Evolutionary conservation across 306 rosid species (phyloP).

Genomic region (Castanea crenata): DNA sequence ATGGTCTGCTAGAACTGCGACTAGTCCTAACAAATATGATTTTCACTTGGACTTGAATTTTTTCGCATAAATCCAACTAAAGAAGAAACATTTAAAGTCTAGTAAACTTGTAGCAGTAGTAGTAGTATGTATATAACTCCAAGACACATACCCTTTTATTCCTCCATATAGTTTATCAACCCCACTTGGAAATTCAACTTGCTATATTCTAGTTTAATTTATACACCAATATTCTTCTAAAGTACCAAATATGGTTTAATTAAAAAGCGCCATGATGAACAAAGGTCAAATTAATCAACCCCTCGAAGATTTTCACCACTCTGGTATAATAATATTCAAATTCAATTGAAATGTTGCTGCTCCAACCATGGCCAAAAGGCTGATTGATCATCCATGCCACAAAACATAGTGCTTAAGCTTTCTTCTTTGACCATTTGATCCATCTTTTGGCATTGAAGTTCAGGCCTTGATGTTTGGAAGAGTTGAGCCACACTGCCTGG

Average conservation of each 20-base stretch:
- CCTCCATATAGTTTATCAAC: conserved; percentile 37
- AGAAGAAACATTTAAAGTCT: too few species aligned
- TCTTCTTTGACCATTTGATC: conserved; percentile 83
- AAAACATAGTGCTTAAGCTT: conserved; percentile 79
- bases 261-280: conserved; percentile 26
- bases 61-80: conserved; percentile 8
- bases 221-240: conserved; percentile 36
- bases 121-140: not conserved
- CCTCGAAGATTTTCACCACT: conserved; percentile 15
- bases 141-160: conserved; percentile 45
- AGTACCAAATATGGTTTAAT: conserved; percentile 36
- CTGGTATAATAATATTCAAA: too few species aligned
- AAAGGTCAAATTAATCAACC: conserved; percentile 28
- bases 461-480: conserved; percentile 79
- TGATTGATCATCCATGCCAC: conserved; percentile 88
- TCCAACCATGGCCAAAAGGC: conserved; percentile 99
- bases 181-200: conserved; percentile 43
- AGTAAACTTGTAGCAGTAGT: too few species aligned
- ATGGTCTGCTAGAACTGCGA: conserved; percentile 21
- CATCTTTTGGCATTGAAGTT: conserved; percentile 63
- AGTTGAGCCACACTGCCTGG: conserved; percentile 58
- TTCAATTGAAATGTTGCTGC: conserved; percentile 82
- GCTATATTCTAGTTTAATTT: conserved; percentile 59
- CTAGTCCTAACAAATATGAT: conserved; percentile 18
- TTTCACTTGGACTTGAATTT: conserved; percentile 5